Evolutionary conservation across 129 eudicot genomes (phyloP).

Genomic region (Helichrysum umbraculigerum): DNA sequence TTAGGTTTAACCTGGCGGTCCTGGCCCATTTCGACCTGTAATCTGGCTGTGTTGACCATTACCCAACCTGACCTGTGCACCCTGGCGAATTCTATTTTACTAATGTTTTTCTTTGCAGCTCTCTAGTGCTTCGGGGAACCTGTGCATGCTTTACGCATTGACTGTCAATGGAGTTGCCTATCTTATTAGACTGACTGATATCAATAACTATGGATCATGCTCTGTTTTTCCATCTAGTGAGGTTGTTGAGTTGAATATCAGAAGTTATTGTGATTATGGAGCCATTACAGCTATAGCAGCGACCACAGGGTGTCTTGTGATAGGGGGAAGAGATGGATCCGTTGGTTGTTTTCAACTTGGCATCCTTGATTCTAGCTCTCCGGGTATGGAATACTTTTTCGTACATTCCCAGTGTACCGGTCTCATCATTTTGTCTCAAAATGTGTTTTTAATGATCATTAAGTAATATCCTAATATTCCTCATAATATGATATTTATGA

Average conservation of each 20-base stretch:
- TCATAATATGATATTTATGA: background rate
- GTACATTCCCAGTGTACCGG: slow-evolving; percentile 7
- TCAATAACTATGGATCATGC: slow-evolving; percentile 50
- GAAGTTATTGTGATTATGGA: slow-evolving; percentile 50
- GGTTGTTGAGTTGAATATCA: slow-evolving; percentile 54
- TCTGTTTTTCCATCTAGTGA: slow-evolving; percentile 55
- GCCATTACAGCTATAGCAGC: slow-evolving; percentile 69
- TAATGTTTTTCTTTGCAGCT: slow-evolving; percentile 40
- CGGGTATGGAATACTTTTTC: slow-evolving; percentile 45
- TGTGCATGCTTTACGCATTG: slow-evolving; percentile 64
- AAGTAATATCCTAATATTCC: background rate
- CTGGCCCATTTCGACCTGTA: too few relatives aligned
- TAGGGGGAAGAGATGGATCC: slow-evolving; percentile 86
- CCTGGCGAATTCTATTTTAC: background rate
- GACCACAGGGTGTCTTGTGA: slow-evolving; percentile 56
- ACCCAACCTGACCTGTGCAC: too few relatives aligned
- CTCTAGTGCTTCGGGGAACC: slow-evolving; percentile 44
- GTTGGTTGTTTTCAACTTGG: slow-evolving; percentile 74
- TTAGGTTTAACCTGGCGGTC: too few relatives aligned
- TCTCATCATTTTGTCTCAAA: background rate
- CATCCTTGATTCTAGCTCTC: slow-evolving; percentile 55
- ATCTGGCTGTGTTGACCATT: too few relatives aligned
- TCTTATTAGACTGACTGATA: slow-evolving; percentile 49
- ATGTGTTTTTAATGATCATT: slow-evolving; percentile 1
- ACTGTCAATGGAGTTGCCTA: slow-evolving; percentile 72